Percentiles rank a stretch among this genome's conserved stretches.
Evolutionary conservation across 306 rosid species (phyloP).

Genomic region (Comarum palustre): DNA sequence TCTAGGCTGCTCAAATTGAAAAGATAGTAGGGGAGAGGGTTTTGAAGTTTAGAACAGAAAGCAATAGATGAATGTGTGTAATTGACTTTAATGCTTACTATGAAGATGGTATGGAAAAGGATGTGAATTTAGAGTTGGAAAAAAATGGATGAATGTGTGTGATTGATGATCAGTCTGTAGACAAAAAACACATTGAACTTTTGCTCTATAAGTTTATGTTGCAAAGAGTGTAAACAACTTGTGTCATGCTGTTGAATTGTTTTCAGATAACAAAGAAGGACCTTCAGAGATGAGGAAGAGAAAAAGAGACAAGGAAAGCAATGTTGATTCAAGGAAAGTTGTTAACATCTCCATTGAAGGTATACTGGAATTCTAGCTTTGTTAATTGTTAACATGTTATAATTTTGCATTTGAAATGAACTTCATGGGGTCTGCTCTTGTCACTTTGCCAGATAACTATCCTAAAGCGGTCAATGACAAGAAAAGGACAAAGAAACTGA

Average conservation of each 20-base stretch:
- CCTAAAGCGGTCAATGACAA: conserved; percentile 9
- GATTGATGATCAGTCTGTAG: neutral
- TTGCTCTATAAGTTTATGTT: neutral
- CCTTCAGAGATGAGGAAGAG: conserved; percentile 34
- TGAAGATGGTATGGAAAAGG: neutral
- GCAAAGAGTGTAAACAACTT: neutral
- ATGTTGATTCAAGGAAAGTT: conserved; percentile 20
- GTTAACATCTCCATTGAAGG: conserved; percentile 33
- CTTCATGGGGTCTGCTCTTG: neutral
- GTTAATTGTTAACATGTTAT: neutral
- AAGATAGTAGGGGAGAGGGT: neutral
- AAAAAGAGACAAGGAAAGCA: conserved; percentile 32
- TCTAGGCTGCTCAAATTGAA: too few species aligned
- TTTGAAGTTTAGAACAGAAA: neutral
- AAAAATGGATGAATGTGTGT: neutral
- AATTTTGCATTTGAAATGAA: conserved; percentile 2
- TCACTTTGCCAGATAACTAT: conserved; percentile 35
- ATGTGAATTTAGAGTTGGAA: neutral
- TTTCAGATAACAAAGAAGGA: conserved; percentile 9
- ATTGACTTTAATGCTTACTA: neutral
- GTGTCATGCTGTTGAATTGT: neutral
- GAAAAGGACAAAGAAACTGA: conserved; percentile 28
- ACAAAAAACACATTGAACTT: neutral
- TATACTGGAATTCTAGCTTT: conserved; percentile 1
- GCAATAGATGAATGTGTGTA: neutral